phyloP scores from a whole-genome alignment of 2,329 filamentous ascomycete species.

The Grosmannia penicillata region DNA sequence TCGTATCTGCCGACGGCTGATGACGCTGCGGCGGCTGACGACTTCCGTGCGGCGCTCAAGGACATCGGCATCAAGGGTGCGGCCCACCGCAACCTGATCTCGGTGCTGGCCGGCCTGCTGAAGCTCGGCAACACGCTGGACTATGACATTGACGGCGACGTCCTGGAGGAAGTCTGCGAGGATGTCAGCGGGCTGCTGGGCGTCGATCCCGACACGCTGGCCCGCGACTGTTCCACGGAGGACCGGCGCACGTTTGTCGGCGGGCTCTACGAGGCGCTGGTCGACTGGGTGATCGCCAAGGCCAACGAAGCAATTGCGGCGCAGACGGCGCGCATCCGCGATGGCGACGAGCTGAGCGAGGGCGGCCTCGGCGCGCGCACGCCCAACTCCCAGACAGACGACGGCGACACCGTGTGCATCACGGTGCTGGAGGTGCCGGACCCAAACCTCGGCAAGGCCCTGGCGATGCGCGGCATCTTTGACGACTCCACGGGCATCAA shows the following conservation, averaged over 20 bases:
- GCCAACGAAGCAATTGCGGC: slow-evolving; percentile 72
- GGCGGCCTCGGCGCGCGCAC: slow-evolving; percentile 43
- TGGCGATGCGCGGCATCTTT: slow-evolving; percentile 82
- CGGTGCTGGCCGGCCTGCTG: slow-evolving; percentile 68
- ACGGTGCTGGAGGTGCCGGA: slow-evolving; percentile 78
- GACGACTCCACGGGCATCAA: slow-evolving; percentile 91
- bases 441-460: slow-evolving; percentile 66
- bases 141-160: slow-evolving; percentile 70
- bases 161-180: slow-evolving; percentile 73
- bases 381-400: slow-evolving; percentile 55
- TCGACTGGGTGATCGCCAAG: slow-evolving; percentile 85
- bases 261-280: slow-evolving; percentile 81
- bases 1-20: slow-evolving; percentile 85
- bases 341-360: slow-evolving; percentile 53
- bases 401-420: slow-evolving; percentile 72
- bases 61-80: slow-evolving; percentile 88
- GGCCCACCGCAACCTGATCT: slow-evolving; percentile 68
- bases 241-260: slow-evolving; percentile 73
- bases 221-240: slow-evolving; percentile 65
- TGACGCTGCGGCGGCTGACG: slow-evolving; percentile 82
- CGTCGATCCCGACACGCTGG: slow-evolving; percentile 69
- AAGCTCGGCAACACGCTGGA: slow-evolving; percentile 87
- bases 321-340: slow-evolving; percentile 54
- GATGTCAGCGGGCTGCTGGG: slow-evolving; percentile 80
- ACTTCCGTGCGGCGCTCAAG: slow-evolving; percentile 76